These are phyloP conservation scores for Kluyveromyces nonfermentans DNA, from an alignment of 805 yeast genomes.

Conservation along the genomic window DNA sequence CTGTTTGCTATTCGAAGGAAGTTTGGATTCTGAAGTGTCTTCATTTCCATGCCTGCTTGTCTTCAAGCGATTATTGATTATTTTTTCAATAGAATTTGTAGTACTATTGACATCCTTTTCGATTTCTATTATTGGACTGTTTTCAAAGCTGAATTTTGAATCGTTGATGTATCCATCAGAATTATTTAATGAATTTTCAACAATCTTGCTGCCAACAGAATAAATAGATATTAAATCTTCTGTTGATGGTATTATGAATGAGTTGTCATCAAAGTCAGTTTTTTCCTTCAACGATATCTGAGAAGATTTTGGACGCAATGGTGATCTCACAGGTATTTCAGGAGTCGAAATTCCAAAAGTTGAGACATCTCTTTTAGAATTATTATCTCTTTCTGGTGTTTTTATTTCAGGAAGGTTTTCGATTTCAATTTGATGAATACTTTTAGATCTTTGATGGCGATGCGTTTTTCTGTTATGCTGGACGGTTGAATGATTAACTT, in stretches of 20 bases:
- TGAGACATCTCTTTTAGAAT: no score
- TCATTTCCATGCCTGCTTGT: no score
- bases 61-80: no score
- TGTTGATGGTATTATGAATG: not conserved
- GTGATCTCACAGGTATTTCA: slow-evolving; percentile 15
- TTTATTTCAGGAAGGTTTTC: slow-evolving; percentile 14
- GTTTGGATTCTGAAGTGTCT: no score
- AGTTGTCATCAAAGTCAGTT: not conserved
- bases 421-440: slow-evolving; percentile 13
- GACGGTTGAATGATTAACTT: slow-evolving; percentile 6
- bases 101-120: no score
- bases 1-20: no score
- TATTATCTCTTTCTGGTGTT: not conserved
- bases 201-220: not conserved
- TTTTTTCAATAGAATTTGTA: no score
- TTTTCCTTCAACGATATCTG: not conserved
- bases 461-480: slow-evolving; percentile 8
- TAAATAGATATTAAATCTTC: not conserved
- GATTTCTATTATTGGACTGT: not conserved
- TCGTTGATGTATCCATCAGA: not conserved
- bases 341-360: not conserved
- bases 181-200: not conserved
- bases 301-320: slow-evolving; percentile 9
- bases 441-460: slow-evolving; percentile 25
- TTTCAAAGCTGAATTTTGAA: not conserved